These are phyloP conservation scores for Neoscytalidium dimidiatum DNA, from an alignment of 2,329 filamentous ascomycete genomes.

Conservation along the genomic window DNA sequence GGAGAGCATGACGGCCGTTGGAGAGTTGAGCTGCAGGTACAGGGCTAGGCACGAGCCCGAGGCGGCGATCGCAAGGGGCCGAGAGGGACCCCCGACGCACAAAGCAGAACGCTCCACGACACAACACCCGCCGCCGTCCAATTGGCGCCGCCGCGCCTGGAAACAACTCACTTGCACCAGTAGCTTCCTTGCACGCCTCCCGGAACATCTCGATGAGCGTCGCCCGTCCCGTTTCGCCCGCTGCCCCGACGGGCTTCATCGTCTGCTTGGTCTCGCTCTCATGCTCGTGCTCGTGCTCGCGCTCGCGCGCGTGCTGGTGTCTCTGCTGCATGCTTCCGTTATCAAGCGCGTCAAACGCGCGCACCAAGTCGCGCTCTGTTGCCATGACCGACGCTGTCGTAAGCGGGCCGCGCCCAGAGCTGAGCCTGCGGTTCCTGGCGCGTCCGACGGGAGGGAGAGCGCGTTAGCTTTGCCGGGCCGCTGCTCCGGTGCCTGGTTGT, in stretches of 20 bases:
- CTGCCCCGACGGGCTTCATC: not conserved
- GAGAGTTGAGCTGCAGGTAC: constrained; percentile 12
- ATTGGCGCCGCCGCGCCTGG: not conserved
- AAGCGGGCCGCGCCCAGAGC: not conserved
- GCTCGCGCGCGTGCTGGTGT: not conserved
- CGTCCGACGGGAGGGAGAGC: not conserved
- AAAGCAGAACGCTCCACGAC: constrained; percentile 16
- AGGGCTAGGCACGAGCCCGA: not conserved
- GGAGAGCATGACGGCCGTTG: not conserved
- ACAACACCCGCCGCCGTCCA: not conserved
- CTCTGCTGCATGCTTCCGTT: not conserved
- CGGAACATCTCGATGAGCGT: not conserved
- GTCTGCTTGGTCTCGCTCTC: not conserved
- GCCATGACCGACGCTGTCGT: not conserved
- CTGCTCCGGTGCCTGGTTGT: constrained; percentile 4
- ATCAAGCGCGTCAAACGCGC: not conserved
- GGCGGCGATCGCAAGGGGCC: constrained; percentile 9
- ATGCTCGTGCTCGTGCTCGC: not conserved
- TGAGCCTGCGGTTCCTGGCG: not conserved
- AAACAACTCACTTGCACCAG: constrained; percentile 4
- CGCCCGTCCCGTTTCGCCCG: not conserved
- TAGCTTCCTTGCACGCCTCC: constrained; percentile 2
- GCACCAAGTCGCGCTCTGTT: not conserved
- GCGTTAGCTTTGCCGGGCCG: constrained; percentile 7
- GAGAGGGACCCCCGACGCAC: not conserved